Percentiles rank a stretch among this genome's conserved stretches.
phyloP scores from a whole-genome alignment of 2,329 filamentous ascomycete species.

The Ascomycota sp. region DNA sequence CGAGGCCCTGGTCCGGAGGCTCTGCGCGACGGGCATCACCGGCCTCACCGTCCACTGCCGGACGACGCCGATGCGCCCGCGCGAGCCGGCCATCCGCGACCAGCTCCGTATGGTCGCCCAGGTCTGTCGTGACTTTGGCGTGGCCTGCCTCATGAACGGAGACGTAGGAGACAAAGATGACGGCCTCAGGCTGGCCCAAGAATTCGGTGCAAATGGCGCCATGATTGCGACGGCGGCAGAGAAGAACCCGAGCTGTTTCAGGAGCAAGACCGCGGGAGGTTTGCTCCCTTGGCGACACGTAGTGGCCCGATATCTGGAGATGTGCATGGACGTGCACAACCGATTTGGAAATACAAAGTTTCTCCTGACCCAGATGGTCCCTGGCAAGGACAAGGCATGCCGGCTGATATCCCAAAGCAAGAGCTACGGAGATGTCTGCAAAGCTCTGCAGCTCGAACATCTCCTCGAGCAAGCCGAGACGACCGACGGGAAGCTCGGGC shows the following conservation, averaged over 20 bases:
- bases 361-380: constrained; percentile 65
- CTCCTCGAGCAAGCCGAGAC: constrained; percentile 42
- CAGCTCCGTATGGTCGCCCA: constrained; percentile 69
- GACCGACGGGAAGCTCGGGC: constrained; percentile 41
- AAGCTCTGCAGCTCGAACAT: constrained; percentile 41
- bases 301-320: constrained; percentile 53
- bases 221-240: constrained; percentile 96
- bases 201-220: constrained; percentile 77
- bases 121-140: constrained; percentile 64
- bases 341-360: constrained; percentile 88
- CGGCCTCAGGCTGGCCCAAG: constrained; percentile 46
- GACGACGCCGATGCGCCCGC: constrained; percentile 84
- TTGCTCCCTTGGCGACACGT: constrained; percentile 56
- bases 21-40: constrained; percentile 77
- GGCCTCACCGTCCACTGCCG: constrained; percentile 88
- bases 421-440: constrained; percentile 50
- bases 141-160: constrained; percentile 90
- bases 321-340: constrained; percentile 61
- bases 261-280: constrained; percentile 46
- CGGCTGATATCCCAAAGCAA: constrained; percentile 41
- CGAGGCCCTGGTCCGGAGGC: constrained; percentile 51
- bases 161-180: constrained; percentile 64
- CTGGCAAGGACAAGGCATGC: constrained; percentile 51
- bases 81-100: constrained; percentile 68
- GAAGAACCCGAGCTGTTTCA: constrained; percentile 77